Percentiles rank a stretch among this genome's conserved stretches.
These are phyloP conservation scores for Priceomyces medius DNA, from an alignment of 805 yeast species.

Conservation along the genomic window DNA sequence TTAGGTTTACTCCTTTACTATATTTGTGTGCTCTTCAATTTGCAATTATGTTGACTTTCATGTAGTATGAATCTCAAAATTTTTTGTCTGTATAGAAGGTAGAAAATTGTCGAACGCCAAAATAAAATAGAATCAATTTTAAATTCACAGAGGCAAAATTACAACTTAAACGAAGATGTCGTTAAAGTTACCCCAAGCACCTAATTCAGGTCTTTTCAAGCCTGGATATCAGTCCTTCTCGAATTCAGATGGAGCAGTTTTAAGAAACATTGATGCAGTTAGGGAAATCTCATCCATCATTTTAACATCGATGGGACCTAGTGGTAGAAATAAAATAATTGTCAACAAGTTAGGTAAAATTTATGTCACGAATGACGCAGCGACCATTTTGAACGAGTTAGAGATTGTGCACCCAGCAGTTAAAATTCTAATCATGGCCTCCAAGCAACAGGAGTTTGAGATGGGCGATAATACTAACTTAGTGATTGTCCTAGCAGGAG, in stretches of 20 bases:
- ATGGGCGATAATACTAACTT: slow-evolving; percentile 96
- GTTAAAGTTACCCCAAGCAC: slow-evolving; percentile 86
- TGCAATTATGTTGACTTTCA: no score
- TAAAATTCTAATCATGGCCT: slow-evolving; percentile 91
- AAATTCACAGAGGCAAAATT: slow-evolving; percentile 1
- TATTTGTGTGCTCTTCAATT: no score
- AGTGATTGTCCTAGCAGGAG: slow-evolving; percentile 91
- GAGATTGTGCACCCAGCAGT: slow-evolving; percentile 98
- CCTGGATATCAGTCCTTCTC: slow-evolving; percentile 89
- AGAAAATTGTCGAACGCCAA: slow-evolving; percentile 6
- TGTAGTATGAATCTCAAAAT: no score
- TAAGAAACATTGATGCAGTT: slow-evolving; percentile 89
- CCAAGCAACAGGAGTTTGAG: slow-evolving; percentile 94
- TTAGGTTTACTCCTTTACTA: no score
- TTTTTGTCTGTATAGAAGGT: not conserved
- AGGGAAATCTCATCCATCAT: slow-evolving; percentile 91
- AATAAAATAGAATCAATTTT: not conserved
- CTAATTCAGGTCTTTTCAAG: slow-evolving; percentile 90
- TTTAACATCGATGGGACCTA: slow-evolving; percentile 93
- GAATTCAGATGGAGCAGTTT: slow-evolving; percentile 91
- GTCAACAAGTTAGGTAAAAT: slow-evolving; percentile 85
- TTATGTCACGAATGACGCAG: slow-evolving; percentile 95
- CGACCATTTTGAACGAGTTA: slow-evolving; percentile 89
- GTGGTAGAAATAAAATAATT: slow-evolving; percentile 94
- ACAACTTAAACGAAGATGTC: slow-evolving; percentile 54